Evolutionary conservation across 495 filamentous ascomycete species (phyloP).

Genomic region (Aspergillus panamensis): DNA sequence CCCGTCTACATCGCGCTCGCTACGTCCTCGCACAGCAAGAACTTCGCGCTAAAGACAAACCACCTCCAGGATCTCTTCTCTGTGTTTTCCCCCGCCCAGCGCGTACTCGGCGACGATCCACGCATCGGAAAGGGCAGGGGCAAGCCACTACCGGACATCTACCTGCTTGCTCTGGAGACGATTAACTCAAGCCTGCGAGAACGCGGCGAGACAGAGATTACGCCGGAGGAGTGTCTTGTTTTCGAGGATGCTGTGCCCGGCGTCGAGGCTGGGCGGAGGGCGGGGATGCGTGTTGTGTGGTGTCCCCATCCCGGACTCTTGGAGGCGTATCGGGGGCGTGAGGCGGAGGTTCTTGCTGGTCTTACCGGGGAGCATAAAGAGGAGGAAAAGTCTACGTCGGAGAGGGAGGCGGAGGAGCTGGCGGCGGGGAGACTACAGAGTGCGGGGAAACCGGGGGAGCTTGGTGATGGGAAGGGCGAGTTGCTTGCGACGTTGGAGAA

Average conservation of each 20-base stretch:
- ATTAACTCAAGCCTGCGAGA: constrained; percentile 68
- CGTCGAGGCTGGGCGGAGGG: constrained; percentile 84
- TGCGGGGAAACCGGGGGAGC: constrained; percentile 44
- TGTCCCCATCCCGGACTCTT: constrained; percentile 78
- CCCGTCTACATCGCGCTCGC: constrained; percentile 81
- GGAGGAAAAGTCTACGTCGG: constrained; percentile 44
- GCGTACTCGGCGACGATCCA: constrained; percentile 81
- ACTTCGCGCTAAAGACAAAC: constrained; percentile 75
- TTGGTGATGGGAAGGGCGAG: constrained; percentile 73
- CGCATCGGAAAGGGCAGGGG: constrained; percentile 76
- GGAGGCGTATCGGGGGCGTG: constrained; percentile 69
- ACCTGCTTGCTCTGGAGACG: constrained; percentile 76
- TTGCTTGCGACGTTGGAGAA: constrained; percentile 57
- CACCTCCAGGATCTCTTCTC: constrained; percentile 72
- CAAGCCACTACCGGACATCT: constrained; percentile 95
- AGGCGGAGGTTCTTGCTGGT: constrained; percentile 81
- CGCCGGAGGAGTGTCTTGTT: constrained; percentile 85
- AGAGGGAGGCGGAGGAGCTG: constrained; percentile 44
- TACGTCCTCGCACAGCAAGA: constrained; percentile 66
- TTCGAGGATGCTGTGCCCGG: constrained; percentile 95
- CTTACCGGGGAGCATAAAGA: constrained; percentile 65
- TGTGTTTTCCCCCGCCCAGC: constrained; percentile 62
- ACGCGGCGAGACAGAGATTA: constrained; percentile 63
- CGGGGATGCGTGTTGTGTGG: constrained; percentile 96
- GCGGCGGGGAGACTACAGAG: constrained; percentile 44